Evolutionary conservation across 257 asterid genomes (phyloP).

Genomic region (Paulownia fortunei): DNA sequence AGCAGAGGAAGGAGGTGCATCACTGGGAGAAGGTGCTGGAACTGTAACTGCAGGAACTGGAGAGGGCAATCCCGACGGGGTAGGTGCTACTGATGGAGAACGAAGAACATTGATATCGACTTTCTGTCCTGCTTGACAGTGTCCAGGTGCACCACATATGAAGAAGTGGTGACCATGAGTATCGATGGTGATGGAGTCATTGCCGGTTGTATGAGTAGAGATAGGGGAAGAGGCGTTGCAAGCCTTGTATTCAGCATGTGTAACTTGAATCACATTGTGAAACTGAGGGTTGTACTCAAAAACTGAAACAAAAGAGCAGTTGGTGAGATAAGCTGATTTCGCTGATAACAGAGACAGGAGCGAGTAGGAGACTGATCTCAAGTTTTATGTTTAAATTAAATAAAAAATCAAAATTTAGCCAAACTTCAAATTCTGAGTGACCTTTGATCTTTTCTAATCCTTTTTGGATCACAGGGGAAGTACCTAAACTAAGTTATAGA

Average conservation of each 20-base stretch:
- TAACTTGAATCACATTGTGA: conserved; percentile 82
- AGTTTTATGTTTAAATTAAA: too few species aligned
- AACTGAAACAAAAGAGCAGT: conserved; percentile 34
- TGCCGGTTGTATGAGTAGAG: conserved; percentile 73
- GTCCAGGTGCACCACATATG: conserved; percentile 77
- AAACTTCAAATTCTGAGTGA: too few species aligned
- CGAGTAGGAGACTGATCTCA: too few species aligned
- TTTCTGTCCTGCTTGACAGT: conserved; percentile 75
- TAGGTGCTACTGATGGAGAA: conserved; percentile 34
- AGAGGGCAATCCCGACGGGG: conserved; percentile 41
- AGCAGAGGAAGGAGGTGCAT: conserved; percentile 30
- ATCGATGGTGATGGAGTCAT: conserved; percentile 67
- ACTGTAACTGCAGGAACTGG: conserved; percentile 33
- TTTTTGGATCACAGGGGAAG: too few species aligned
- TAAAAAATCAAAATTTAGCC: too few species aligned
- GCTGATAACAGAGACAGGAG: too few species aligned
- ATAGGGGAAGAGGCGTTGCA: conserved; percentile 81
- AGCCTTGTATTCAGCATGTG: conserved; percentile 60
- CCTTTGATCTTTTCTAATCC: too few species aligned
- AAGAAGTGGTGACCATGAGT: conserved; percentile 68
- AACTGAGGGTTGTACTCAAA: conserved; percentile 71
- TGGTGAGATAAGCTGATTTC: background rate
- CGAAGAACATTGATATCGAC: conserved; percentile 67
- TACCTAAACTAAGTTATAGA: too few species aligned
- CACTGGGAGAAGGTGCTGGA: conserved; percentile 58